Conservation (phyloP, 2,329 filamentous ascomycete species). For the Cordyceps pruinosa region DNA sequence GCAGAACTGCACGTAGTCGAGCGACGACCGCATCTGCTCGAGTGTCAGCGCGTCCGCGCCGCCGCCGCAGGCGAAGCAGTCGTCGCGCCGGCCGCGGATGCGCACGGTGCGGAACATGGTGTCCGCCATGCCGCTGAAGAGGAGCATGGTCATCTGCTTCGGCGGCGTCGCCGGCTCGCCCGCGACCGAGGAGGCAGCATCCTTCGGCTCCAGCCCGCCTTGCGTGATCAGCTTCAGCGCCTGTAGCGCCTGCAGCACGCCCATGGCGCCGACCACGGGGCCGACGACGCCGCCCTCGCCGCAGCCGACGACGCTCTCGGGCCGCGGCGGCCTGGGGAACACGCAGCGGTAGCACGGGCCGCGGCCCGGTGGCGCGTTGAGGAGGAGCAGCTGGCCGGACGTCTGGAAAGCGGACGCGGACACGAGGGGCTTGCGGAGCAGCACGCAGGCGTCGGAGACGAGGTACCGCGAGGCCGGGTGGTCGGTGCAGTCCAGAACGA, state of each 20-base stretch:
- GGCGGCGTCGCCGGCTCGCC: conserved; percentile 16
- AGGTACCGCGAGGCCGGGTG: conserved; percentile 87
- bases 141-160: conserved; percentile 30
- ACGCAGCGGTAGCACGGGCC: conserved; percentile 92
- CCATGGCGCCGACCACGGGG: conserved; percentile 89
- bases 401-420: conserved; percentile 85
- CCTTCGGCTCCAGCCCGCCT: conserved; percentile 22
- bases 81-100: conserved; percentile 59
- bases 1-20: conserved; percentile 86
- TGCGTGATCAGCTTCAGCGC: conserved; percentile 72
- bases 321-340: conserved; percentile 80
- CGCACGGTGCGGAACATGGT: conserved; percentile 64
- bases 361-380: conserved; percentile 71
- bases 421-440: conserved; percentile 71
- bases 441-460: conserved; percentile 81
- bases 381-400: conserved; percentile 81
- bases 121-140: conserved; percentile 40
- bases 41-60: conserved; percentile 51
- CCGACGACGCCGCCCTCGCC: conserved; percentile 90
- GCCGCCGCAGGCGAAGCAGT: conserved; percentile 71
- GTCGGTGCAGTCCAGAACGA: conserved; percentile 93
- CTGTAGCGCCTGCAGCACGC: conserved; percentile 84
- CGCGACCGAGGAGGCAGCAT: too few species aligned
- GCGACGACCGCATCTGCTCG: conserved; percentile 51
- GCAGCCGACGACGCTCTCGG: conserved; percentile 75